Conservation (phyloP, 495 filamentous ascomycete genomes). For the Neurospora terricola region DNA sequence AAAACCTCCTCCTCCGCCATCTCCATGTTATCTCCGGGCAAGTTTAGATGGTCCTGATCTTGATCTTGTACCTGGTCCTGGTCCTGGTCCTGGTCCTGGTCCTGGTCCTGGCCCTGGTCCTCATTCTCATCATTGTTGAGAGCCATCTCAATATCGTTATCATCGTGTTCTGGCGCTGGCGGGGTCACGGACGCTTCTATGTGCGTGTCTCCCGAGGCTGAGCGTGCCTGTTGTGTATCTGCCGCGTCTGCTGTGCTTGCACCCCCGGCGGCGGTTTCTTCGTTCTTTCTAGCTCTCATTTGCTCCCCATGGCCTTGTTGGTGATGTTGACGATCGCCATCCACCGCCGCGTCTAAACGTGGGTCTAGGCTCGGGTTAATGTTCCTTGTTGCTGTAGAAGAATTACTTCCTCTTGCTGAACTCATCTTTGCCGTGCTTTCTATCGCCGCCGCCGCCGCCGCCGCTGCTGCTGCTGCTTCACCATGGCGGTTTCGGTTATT, state of each 20-base stretch:
- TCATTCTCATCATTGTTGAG: no score
- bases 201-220: no score
- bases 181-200: no score
- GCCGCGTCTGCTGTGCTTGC: not conserved
- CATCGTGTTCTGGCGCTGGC: no score
- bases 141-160: no score
- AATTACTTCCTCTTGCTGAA: not conserved
- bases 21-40: not conserved
- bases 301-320: not conserved
- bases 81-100: no score
- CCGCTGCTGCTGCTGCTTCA: not conserved
- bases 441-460: not conserved
- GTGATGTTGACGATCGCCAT: not conserved
- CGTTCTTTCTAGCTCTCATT: not conserved
- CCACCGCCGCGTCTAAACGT: not conserved
- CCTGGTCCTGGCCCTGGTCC: no score
- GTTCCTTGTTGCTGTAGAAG: not conserved
- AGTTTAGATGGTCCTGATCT: no score
- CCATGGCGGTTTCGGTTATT: not conserved
- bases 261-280: not conserved
- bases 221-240: no score
- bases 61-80: no score
- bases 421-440: not conserved
- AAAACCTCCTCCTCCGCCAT: not conserved
- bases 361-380: not conserved